Evolutionary conservation across 1,284 basidiomycete species (phyloP).

Genomic region (Cystobasidiaceae sp.): DNA sequence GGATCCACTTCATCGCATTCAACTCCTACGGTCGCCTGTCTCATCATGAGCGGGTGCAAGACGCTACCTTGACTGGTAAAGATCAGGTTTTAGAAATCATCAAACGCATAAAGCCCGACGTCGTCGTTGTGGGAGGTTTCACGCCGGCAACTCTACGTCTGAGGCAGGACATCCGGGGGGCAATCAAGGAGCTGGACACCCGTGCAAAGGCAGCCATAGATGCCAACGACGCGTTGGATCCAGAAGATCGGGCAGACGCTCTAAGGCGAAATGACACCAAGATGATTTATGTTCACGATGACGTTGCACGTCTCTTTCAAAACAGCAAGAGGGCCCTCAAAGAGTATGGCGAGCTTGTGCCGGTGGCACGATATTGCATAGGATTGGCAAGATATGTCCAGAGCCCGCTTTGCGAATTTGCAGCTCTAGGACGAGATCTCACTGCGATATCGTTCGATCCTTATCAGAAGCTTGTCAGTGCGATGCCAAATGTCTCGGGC

Average conservation of each 20-base stretch:
- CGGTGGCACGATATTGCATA: conserved; percentile 87
- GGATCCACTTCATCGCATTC: conserved; percentile 75
- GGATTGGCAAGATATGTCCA: conserved; percentile 90
- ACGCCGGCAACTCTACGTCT: conserved; percentile 40
- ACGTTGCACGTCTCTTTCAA: conserved; percentile 90
- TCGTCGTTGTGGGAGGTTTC: conserved; percentile 78
- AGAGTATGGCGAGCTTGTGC: conserved; percentile 76
- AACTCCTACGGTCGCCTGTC: conserved; percentile 84
- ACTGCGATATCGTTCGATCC: conserved; percentile 73
- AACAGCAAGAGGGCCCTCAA: conserved; percentile 77
- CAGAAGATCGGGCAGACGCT: conserved; percentile 7
- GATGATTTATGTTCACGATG: conserved; percentile 80
- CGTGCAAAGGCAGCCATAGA: conserved; percentile 49
- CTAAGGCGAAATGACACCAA: conserved; percentile 17
- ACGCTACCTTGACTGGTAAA: conserved; percentile 2
- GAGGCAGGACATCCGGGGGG: conserved; percentile 52
- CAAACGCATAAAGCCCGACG: conserved; percentile 67
- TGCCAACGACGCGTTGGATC: conserved; percentile 33
- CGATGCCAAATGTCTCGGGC: neutral
- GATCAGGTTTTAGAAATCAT: neutral
- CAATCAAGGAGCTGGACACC: conserved; percentile 51
- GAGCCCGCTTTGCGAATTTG: conserved; percentile 89
- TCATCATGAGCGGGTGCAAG: conserved; percentile 55
- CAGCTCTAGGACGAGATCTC: conserved; percentile 74
- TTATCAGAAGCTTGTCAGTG: conserved; percentile 66